Percentiles rank a stretch among this genome's conserved stretches.
These are phyloP conservation scores for Plasmodium inui DNA, from an alignment of 169 alveolate species.

Conservation along the genomic window DNA sequence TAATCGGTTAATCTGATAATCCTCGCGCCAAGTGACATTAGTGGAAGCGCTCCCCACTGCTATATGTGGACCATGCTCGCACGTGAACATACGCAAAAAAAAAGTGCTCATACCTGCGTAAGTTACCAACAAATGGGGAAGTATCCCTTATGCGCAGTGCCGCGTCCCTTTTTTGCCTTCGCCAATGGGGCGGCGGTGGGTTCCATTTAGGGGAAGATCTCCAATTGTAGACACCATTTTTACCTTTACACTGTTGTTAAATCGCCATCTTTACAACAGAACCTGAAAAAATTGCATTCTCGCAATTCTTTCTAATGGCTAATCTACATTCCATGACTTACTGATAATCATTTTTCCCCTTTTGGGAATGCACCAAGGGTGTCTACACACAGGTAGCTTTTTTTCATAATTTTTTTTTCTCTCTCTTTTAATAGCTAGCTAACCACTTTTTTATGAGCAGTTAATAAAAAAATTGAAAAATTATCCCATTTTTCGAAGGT, in stretches of 20 bases:
- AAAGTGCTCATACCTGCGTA: neutral
- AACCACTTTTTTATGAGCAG: neutral
- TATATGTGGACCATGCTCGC: neutral
- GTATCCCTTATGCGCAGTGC: neutral
- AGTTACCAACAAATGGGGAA: neutral
- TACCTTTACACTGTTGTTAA: neutral
- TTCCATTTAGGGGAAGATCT: neutral
- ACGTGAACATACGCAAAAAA: neutral
- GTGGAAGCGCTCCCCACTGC: neutral
- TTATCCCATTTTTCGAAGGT: too few species aligned
- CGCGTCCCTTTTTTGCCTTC: neutral
- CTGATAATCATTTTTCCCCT: neutral
- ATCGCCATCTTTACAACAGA: neutral
- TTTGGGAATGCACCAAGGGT: neutral
- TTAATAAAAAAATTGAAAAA: too few species aligned
- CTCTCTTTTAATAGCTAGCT: neutral
- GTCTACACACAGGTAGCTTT: neutral
- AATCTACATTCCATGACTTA: neutral
- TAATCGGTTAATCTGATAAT: neutral
- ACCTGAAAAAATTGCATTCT: neutral
- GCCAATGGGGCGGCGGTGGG: neutral
- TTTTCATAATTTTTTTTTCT: too few species aligned
- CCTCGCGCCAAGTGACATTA: neutral
- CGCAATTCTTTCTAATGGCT: neutral
- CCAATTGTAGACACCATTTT: neutral